These are phyloP conservation scores for Pseudocercospora fuligena DNA, from an alignment of 2,329 filamentous ascomycete species.

Conservation along the genomic window DNA sequence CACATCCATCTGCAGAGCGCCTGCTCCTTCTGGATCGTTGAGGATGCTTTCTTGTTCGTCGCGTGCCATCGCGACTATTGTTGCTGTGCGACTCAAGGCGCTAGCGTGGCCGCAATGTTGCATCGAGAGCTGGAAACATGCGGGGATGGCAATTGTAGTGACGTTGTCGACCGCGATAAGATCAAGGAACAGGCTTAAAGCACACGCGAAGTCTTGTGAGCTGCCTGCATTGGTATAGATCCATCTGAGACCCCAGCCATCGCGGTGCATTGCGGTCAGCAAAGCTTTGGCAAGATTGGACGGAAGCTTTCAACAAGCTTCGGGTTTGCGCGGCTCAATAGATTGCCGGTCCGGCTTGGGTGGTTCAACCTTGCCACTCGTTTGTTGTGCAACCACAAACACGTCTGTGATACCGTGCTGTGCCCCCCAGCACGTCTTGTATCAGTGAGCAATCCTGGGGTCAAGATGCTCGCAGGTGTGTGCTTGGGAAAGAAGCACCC, in stretches of 20 bases:
- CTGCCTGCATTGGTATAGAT: neutral
- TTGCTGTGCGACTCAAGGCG: neutral
- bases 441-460: neutral
- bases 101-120: neutral
- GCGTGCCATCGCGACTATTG: neutral
- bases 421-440: neutral
- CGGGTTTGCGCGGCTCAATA: neutral
- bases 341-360: neutral
- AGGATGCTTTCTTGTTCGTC: neutral
- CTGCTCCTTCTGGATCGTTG: neutral
- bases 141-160: neutral
- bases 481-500: too few relatives aligned
- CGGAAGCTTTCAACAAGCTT: neutral
- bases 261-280: neutral
- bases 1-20: neutral
- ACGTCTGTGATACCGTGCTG: too few relatives aligned
- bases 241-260: neutral
- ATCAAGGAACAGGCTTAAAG: neutral
- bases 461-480: too few relatives aligned
- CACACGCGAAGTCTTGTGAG: neutral
- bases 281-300: neutral
- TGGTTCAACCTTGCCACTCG: neutral
- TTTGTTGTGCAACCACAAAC: neutral
- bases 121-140: neutral
- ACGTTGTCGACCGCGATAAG: conserved; percentile 4